Base-by-base conservation (phyloP, 225 moss, liverwort and hornwort genomes). In the Bryum argenteum region DNA sequence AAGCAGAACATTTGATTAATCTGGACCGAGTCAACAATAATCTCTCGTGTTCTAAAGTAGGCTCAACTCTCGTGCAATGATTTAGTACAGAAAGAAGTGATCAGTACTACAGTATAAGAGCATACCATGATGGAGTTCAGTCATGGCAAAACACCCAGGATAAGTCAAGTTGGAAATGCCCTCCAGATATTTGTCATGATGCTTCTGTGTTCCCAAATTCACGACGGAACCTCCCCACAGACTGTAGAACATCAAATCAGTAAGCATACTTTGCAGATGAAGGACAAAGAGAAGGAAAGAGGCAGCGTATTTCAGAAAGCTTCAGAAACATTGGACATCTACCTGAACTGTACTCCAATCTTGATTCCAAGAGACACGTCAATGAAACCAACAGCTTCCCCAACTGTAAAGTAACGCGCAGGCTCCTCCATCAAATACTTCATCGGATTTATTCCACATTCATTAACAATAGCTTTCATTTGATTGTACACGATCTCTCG, bases 111-210 rank as follows among this genome's bases (percentile, higher is more conserved):
- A 59, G 22, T 21, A 37, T 12, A 14, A 64, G 3, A 53, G 59
- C 72, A 76, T 62, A 90, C 92, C 92, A 76, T 92, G 92, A 79
- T 92, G 92, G 14, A 92, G 92, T 79, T 92, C 92, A 26, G 92
- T 92, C 92, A 92, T 92, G 16, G 92, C 92, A 74, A 92, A 92
- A 82, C 92, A 92, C 54, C 92, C 92, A 59, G 88, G 88, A 71
- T 84, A 92, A 47, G 71, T 86, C 73, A 92, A 67, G 75, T 83
- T 92, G 59, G 80, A 77, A 63, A 92, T 92, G 84, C 88, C 90
- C 12, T 85, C 84, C 69, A 87, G 72, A 62, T 88, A 92, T 57
- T 88, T 88, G 61, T 92, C 88, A 66, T 70, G 75, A 63, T 92
- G 92, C 77, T 90, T 92, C 81, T 92, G 79, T 40, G 92, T 92